Base-by-base conservation (phyloP, 73 alveolate genomes). In the Paramecium octaurelia region DNA sequence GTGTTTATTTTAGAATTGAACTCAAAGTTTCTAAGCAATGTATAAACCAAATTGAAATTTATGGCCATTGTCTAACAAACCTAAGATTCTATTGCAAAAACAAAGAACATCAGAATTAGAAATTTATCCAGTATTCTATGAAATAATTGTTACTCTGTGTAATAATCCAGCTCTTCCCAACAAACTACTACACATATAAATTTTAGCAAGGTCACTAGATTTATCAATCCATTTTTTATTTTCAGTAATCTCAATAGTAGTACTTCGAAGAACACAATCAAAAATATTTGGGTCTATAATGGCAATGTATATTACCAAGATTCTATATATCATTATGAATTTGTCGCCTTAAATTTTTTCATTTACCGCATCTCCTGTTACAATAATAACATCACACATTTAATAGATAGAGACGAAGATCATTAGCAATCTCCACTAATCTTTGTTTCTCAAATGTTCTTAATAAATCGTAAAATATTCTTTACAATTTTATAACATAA, bases 141-240 rank as follows among this genome's bases (percentile, higher is more conserved):
- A 35, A 31, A 73, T 40, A 35, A 18, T 54, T 54, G 40, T 73
- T 36, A 35, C 40, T 14, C 6, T 38, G 34, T 11, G 40, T 73
- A 73, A 73, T 36, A 73, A 73, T 73, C 87, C 4, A 43, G 16
- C 46, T 73, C 87, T 38, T 73, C 57, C 59, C 57, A 73, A 40
- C 57, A 36, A 12, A 73, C 5, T 3, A 73, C 40, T 11, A 73
- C 14, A 11, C 60, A 12, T 20, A 73, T 16, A 20, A 36, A 36
- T 38, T 73, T 73, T 35, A 73, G 9, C 16, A 73, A 18, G 4
- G 87, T 73, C 34, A 73, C 40, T 8, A 73, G 18, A 73, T 73
- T 73, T 31, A 73, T 73, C 16, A 36, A 35, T 73, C 87, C 87
- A 73, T 43, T 73, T 40, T 73, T 73, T 34, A 29, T 29, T 12